Evolutionary conservation across 805 yeast genomes (phyloP).

Genomic region (Aciculoconidium aculeatum): DNA sequence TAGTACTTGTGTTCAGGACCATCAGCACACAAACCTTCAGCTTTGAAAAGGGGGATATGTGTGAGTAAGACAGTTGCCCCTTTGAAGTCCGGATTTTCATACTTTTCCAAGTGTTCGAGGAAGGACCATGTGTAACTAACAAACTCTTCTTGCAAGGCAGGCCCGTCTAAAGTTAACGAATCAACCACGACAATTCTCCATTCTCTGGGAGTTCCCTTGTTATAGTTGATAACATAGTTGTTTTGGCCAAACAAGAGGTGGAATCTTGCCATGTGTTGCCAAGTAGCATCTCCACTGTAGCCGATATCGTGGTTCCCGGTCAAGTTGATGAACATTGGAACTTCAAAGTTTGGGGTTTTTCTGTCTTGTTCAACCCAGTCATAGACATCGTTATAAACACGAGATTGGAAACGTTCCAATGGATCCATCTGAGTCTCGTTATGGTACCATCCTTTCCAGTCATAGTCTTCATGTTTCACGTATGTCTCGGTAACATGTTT

Average conservation of each 20-base stretch:
- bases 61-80: constrained; percentile 83
- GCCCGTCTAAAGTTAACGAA: constrained; percentile 82
- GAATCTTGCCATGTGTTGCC: constrained; percentile 83
- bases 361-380: constrained; percentile 51
- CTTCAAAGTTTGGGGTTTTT: constrained; percentile 35
- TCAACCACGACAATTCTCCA: constrained; percentile 89
- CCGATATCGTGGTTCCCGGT: constrained; percentile 97
- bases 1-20: constrained; percentile 60
- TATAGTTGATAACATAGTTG: constrained; percentile 74
- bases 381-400: constrained; percentile 49
- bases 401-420: constrained; percentile 25
- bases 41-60: constrained; percentile 85
- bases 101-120: constrained; percentile 49
- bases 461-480: constrained; percentile 45
- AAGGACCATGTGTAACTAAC: constrained; percentile 67
- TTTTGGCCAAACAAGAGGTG: constrained; percentile 72
- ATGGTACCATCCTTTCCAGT: constrained; percentile 46
- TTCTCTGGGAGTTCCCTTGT: constrained; percentile 56
- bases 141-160: constrained; percentile 72
- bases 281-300: constrained; percentile 89
- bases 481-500: constrained; percentile 43
- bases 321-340: constrained; percentile 71
- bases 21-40: constrained; percentile 77
- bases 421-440: constrained; percentile 37
- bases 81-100: constrained; percentile 41